A percentile compares a stretch with the other conserved stretches of the same genome.
Evolutionary conservation across 2,329 filamentous ascomycete genomes (phyloP).

Genomic region (Nemania sp.): DNA sequence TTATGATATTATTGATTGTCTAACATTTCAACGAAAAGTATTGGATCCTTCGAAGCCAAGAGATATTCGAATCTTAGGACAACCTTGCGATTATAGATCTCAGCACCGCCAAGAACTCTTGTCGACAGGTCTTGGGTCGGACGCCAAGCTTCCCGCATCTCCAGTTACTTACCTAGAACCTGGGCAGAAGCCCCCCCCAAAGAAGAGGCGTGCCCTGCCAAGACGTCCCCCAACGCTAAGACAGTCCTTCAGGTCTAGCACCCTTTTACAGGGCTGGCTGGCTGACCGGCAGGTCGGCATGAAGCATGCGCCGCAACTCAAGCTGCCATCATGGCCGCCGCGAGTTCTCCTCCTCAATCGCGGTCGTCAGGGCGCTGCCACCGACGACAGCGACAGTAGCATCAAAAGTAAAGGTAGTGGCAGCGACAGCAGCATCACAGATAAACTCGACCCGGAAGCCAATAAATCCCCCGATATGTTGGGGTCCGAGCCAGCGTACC

Average conservation of each 20-base stretch:
- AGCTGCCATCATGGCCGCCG: conserved; percentile 40
- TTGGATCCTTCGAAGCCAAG: conserved; percentile 20
- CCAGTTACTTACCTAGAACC: background rate
- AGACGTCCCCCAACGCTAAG: conserved; percentile 35
- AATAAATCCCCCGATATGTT: conserved; percentile 29
- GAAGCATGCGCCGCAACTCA: conserved; percentile 31
- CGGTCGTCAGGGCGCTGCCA: conserved; percentile 16
- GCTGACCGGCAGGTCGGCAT: conserved; percentile 31
- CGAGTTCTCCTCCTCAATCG: conserved; percentile 24
- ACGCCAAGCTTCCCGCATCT: conserved; percentile 23
- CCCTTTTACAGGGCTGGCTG: conserved; percentile 18
- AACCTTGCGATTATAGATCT: background rate
- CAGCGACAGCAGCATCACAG: background rate
- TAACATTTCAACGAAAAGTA: background rate
- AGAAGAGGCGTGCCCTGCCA: conserved; percentile 25
- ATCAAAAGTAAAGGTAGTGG: background rate
- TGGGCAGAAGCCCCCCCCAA: background rate
- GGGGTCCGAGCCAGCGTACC: conserved; percentile 29
- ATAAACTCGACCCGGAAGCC: conserved; percentile 17
- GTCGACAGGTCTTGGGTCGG: background rate
- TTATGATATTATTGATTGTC: background rate
- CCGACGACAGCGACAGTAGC: background rate
- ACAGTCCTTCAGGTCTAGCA: conserved; percentile 7
- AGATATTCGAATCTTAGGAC: conserved; percentile 6
- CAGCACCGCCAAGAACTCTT: conserved; percentile 31